Base-by-base conservation (phyloP, 2,329 filamentous ascomycete species). In the Paracorniculantispora psalliotae region DNA sequence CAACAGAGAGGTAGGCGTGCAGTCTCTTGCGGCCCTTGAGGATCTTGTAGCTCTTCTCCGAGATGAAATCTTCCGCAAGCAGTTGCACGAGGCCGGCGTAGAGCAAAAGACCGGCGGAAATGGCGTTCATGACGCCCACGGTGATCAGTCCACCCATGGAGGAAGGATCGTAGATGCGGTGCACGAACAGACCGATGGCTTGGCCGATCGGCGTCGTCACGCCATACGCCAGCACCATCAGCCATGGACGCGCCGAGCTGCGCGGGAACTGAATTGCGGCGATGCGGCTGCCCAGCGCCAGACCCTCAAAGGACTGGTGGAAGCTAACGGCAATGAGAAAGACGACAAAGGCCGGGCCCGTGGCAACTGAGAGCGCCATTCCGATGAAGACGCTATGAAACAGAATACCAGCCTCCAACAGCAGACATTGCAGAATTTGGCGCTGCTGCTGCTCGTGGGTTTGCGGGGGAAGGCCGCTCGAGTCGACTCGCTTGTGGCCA, bases 321-420 rank as follows among this genome's bases (percentile, higher is more conserved):
- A 93, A 92, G 63, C 84, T 85, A 62, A 94, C 92, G 52, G 90
- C 90, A 30, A 92, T 79, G 0, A 94, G 78, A 63, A 94, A 89
- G 13, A 93, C 88, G 44, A 91, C 78, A 68, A 94, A 94, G 1
- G 88, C 85, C 0, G 89, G 87, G 0, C 90, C 90, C 0, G 89
- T 91, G 0, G 90, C 87, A 1, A 94, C 90, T 1, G 88, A 91
- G 30, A 94, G 80, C 4, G 90, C 89, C 89, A 93, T 92, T 62
- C 90, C 90, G 66, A 94, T 93, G 68, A 94, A 94, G 57, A 94
- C 80, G 67, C 86, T 90, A 75, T 94, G 90, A 69, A 93, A 93
- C 17, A 94, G 80, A 62, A 94, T 93, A 21, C 90, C 90, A 0
- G 89, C 89, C 73, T 93, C 90, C 2, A 94, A 81, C 25, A 94